Base-by-base conservation (phyloP, 106 monocot genomes). In the Apostasia shenzhenica region DNA sequence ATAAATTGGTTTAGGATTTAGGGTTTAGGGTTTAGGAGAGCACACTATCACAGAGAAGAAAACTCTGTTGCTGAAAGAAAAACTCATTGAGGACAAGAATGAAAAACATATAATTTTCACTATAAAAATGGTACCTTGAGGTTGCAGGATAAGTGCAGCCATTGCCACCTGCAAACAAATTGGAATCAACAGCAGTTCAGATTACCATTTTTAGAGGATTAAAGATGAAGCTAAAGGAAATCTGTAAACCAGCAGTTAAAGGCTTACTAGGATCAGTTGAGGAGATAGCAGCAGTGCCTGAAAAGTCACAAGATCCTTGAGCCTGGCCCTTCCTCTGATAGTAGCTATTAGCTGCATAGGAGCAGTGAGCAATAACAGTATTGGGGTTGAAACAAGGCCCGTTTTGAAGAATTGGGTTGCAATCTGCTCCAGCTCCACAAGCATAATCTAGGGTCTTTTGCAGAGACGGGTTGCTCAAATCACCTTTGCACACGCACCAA, bases 321-420 rank as follows among this genome's bases (percentile, higher is more conserved):
- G 61, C 62, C 70, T 84, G 84, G 8, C 67, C 79, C 1, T 84
- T 81, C 67, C 58, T 81, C 76, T 88, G 88, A 79, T 79, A 88
- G 58, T 84, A 88, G 84, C 88, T 88, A 50, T 88, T 88, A 46
- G 62, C 84, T 38, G 88, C 88, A 66, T 84, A 88, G 39, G 88
- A 84, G 75, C 88, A 88, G 78, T 84, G 88, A 44, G 70, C 63
- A 26, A 49, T 54, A 13, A 81, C 79, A 12, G 78, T 79, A 61
- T 84, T 81, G 47, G 88, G 84, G 2, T 75, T 57, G 66, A 66
- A 88, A 64, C 88, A 88, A 47, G 79, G 50, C 6, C 84, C 81
- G 41, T 73, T 84, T 45, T 81, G 78, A 2, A 26, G 72, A 26
- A 84, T 68, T 0, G 76, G 55, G 9, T 12, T 66, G 68, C 88